Base-by-base conservation (phyloP, 2,329 filamentous ascomycete genomes). In the Neonectria neomacrospora region DNA sequence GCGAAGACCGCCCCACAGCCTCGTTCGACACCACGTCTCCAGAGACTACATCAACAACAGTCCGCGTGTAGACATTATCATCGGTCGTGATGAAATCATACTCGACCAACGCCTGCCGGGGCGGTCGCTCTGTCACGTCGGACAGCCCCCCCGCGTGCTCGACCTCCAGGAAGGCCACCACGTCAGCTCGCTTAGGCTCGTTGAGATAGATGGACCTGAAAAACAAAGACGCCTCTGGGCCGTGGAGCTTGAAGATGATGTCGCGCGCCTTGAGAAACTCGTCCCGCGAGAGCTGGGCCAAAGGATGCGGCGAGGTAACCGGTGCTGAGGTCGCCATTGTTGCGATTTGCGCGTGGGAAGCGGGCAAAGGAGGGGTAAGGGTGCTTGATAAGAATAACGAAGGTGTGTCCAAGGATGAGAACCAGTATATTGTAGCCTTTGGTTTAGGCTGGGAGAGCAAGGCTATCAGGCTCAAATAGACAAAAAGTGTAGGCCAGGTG, bases 191-290 rank as follows among this genome's bases (percentile, higher is more conserved):
- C 28, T 82, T 79, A 1, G 89, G 88, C 67, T 91, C 88, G 44
- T 89, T 80, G 7, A 90, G 79, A 51, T 85, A 89, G 39, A 92
- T 86, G 54, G 85, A 82, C 71, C 91, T 90, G 80, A 80, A 81
- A 64, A 73, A 77, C 23, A 80, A 64, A 12, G 70, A 54, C 3
- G 63, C 62, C 5, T 66, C 63, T 16, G 69, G 2, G 16, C 62
- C 66, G 18, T 77, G 67, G 9, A 67, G 61, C 37, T 78, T 77
- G 39, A 85, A 69, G 34, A 85, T 74, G 65, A 74, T 63, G 55
- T 86, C 81, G 16, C 84, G 79, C 45, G 85, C 84, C 16, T 68
- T 70, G 58, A 76, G 73, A 42, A 85, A 84, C 75, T 88, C 86
- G n/a, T 80, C 78, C 26, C 78, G 67, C 16, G 77, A 81, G 48